A percentile compares a stretch with the other conserved stretches of the same genome.
phyloP scores from a whole-genome alignment of 2,329 filamentous ascomycete genomes.

The Pyrenophora graminea region DNA sequence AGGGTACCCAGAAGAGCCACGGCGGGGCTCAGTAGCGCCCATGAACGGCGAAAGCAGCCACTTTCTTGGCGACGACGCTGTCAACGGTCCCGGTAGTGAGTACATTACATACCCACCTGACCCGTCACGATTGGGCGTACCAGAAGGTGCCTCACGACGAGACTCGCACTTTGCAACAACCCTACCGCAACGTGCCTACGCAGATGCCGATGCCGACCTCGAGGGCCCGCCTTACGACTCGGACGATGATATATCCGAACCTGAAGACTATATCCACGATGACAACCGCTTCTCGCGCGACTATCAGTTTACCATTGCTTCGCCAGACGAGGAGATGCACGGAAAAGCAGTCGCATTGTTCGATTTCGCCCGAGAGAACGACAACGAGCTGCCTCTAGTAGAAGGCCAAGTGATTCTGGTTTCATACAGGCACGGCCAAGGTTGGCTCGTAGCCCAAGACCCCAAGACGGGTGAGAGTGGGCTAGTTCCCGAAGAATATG shows the following conservation, averaged over 20 bases:
- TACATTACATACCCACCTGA: conserved; percentile 75
- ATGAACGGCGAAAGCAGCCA: conserved; percentile 72
- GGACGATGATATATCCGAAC: conserved; percentile 55
- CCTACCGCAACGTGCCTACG: conserved; percentile 49
- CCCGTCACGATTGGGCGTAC: conserved; percentile 42
- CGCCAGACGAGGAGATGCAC: conserved; percentile 96
- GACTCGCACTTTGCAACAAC: conserved; percentile 61
- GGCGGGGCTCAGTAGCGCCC: conserved; percentile 51
- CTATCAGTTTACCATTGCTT: conserved; percentile 93
- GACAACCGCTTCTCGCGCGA: conserved; percentile 84
- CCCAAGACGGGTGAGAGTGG: conserved; percentile 92
- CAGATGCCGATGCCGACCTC: conserved; percentile 48
- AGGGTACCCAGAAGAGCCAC: conserved; percentile 38
- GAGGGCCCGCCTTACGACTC: conserved; percentile 47
- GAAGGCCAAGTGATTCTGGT: conserved; percentile 98
- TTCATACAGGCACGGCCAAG: conserved; percentile 92
- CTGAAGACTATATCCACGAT: conserved; percentile 59
- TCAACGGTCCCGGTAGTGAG: conserved; percentile 77
- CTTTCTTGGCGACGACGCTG: conserved; percentile 70
- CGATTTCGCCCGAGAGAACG: conserved; percentile 92
- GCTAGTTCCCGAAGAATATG: conserved; percentile 94
- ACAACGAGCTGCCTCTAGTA: conserved; percentile 89
- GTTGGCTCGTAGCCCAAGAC: conserved; percentile 96
- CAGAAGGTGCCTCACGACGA: conserved; percentile 45
- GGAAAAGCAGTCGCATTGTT: conserved; percentile 95